Conservation (phyloP, 257 asterid species). For the Rauvolfia tetraphylla region DNA sequence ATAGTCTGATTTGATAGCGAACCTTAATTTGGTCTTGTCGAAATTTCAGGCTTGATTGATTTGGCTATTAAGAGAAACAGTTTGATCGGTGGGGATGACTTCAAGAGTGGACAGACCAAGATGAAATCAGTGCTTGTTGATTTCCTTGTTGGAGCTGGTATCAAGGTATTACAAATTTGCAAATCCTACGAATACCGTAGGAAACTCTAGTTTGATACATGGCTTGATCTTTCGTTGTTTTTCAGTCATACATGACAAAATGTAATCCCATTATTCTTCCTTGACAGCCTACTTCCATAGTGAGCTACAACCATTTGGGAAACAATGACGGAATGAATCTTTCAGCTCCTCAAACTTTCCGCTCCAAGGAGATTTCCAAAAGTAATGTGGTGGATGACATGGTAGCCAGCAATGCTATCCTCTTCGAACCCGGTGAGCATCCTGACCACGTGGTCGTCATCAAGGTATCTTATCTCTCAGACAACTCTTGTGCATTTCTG, state of each 20-base stretch:
- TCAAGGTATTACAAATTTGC: constrained; percentile 52
- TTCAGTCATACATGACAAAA: not conserved
- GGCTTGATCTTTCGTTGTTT: not conserved
- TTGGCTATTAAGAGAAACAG: constrained; percentile 77
- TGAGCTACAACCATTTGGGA: constrained; percentile 97
- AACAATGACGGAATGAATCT: constrained; percentile 98
- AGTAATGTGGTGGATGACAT: constrained; percentile 98
- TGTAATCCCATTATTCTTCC: not conserved
- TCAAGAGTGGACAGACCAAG: constrained; percentile 98
- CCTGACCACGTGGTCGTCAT: constrained; percentile 97
- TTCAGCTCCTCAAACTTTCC: constrained; percentile 94
- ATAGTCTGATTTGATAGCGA: not conserved
- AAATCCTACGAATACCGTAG: not conserved
- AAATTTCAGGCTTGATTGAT: constrained; percentile 64
- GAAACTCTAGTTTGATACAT: not conserved
- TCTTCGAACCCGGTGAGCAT: constrained; percentile 94
- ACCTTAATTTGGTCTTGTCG: not conserved
- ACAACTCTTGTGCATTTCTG: not conserved
- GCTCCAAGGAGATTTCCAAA: constrained; percentile 96
- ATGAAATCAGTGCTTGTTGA: constrained; percentile 97
- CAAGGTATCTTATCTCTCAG: constrained; percentile 42
- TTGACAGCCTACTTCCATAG: constrained; percentile 88
- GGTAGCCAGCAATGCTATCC: constrained; percentile 97
- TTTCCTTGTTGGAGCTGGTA: constrained; percentile 98
- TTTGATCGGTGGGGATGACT: constrained; percentile 95